Evolutionary conservation across 2,329 filamentous ascomycete species (phyloP).

Genomic region (Aspergillus ibericus): DNA sequence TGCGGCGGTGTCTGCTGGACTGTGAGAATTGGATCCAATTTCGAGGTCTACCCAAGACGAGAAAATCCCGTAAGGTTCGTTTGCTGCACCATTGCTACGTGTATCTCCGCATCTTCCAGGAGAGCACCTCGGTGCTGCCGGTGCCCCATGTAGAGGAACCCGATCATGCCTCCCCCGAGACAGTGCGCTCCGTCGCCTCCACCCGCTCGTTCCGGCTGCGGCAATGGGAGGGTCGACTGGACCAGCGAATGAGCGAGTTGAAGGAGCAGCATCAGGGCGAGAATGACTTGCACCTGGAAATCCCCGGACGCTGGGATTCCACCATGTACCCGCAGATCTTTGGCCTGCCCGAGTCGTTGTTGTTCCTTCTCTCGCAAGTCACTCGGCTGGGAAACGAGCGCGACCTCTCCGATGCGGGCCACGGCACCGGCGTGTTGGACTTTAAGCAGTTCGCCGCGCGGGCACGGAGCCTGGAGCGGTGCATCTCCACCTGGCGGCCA

Average conservation of each 20-base stretch:
- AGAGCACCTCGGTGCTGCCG: constrained; percentile 32
- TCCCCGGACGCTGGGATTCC: constrained; percentile 41
- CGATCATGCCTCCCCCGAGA: constrained; percentile 5
- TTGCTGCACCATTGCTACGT: constrained; percentile 52
- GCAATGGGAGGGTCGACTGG: constrained; percentile 29
- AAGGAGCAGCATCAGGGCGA: constrained; percentile 44
- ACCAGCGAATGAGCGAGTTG: constrained; percentile 32
- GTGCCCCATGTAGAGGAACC: background rate
- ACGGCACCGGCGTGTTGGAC: constrained; percentile 8
- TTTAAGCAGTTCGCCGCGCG: constrained; percentile 34
- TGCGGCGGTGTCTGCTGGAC: constrained; percentile 43
- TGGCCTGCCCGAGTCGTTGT: constrained; percentile 45
- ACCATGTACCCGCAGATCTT: constrained; percentile 50
- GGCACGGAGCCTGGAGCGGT: constrained; percentile 36
- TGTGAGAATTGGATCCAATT: constrained; percentile 47
- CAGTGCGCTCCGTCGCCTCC: constrained; percentile 32
- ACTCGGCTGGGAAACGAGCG: constrained; percentile 49
- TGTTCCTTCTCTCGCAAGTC: constrained; percentile 44
- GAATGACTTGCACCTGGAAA: constrained; percentile 47
- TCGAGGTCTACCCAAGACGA: constrained; percentile 36
- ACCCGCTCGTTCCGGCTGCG: constrained; percentile 35
- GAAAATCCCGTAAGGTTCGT: constrained; percentile 45
- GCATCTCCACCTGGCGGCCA: constrained; percentile 27
- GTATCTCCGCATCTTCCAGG: constrained; percentile 48
- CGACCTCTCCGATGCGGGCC: constrained; percentile 27